Percentiles rank a stretch among this genome's conserved stretches.
phyloP scores from a whole-genome alignment of 2,329 filamentous ascomycete genomes.

The Canariomyces notabilis region DNA sequence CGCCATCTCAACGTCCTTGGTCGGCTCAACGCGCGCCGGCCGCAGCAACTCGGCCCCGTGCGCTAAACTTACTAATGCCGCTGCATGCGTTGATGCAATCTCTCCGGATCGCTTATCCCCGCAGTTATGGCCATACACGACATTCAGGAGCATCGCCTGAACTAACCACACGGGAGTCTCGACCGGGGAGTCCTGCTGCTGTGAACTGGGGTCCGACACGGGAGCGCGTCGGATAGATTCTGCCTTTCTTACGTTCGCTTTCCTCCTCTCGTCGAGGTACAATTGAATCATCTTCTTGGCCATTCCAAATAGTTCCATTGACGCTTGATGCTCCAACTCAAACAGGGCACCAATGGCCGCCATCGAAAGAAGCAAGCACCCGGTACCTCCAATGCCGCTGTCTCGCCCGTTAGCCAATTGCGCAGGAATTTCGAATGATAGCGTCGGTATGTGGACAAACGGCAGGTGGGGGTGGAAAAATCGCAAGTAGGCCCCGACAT shows the following conservation, averaged over 20 bases:
- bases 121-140: conserved; percentile 92
- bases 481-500: conserved; percentile 81
- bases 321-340: conserved; percentile 74
- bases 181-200: conserved; percentile 54
- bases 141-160: conserved; percentile 93
- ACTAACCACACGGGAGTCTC: conserved; percentile 91
- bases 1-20: conserved; percentile 52
- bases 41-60: conserved; percentile 72
- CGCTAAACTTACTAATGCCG: conserved; percentile 83
- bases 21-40: conserved; percentile 40
- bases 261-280: conserved; percentile 86
- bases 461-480: conserved; percentile 93
- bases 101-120: conserved; percentile 87
- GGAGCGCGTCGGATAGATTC: conserved; percentile 49
- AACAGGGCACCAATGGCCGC: conserved; percentile 71
- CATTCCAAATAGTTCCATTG: conserved; percentile 82
- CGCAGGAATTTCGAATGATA: conserved; percentile 79
- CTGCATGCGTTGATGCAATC: conserved; percentile 87
- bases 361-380: conserved; percentile 83
- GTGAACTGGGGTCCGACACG: conserved; percentile 42
- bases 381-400: conserved; percentile 67
- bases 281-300: conserved; percentile 93
- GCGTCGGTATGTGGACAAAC: conserved; percentile 86
- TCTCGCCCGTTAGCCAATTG: conserved; percentile 58
- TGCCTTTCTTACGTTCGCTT: conserved; percentile 69